These are phyloP conservation scores for Aspergillus sclerotialis DNA, from an alignment of 2,329 filamentous ascomycete species.

Conservation along the genomic window DNA sequence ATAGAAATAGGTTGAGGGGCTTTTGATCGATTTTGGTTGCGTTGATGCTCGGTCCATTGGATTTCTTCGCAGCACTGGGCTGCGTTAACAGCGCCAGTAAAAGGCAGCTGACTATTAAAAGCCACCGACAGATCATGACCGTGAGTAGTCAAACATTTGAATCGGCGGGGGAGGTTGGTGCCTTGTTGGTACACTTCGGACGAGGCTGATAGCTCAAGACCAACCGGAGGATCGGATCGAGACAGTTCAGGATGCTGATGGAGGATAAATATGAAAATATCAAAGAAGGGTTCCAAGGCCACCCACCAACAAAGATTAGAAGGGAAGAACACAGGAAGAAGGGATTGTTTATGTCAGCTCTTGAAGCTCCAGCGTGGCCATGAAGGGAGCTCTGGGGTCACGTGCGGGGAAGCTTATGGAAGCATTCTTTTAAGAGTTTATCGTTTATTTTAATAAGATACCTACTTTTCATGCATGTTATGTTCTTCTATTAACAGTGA, in stretches of 20 bases:
- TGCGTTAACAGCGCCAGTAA: conserved; percentile 44
- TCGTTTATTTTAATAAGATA: neutral
- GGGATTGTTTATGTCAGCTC: neutral
- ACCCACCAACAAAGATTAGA: neutral
- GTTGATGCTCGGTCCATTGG: conserved; percentile 58
- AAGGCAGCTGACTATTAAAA: conserved; percentile 44
- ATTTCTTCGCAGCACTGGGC: conserved; percentile 44
- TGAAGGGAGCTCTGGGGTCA: conserved; percentile 21
- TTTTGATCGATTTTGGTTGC: conserved; percentile 58
- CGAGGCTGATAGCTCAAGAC: neutral
- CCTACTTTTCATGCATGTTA: neutral
- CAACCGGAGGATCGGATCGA: conserved; percentile 1
- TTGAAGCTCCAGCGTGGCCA: conserved; percentile 22
- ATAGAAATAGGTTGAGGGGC: conserved; percentile 73
- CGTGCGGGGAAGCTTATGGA: conserved; percentile 20
- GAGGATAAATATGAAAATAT: conserved; percentile 1
- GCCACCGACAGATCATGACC: conserved; percentile 36
- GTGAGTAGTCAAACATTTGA: conserved; percentile 23
- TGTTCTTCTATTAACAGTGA: too few relatives aligned
- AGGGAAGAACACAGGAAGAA: neutral
- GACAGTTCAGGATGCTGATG: neutral
- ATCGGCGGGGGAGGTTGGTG: conserved; percentile 5
- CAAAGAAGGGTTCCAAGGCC: too few relatives aligned
- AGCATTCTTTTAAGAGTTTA: too few relatives aligned
- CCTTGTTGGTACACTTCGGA: too few relatives aligned